Conservation (phyloP, 805 yeast species). For the Cyberlindnera amylophila region DNA sequence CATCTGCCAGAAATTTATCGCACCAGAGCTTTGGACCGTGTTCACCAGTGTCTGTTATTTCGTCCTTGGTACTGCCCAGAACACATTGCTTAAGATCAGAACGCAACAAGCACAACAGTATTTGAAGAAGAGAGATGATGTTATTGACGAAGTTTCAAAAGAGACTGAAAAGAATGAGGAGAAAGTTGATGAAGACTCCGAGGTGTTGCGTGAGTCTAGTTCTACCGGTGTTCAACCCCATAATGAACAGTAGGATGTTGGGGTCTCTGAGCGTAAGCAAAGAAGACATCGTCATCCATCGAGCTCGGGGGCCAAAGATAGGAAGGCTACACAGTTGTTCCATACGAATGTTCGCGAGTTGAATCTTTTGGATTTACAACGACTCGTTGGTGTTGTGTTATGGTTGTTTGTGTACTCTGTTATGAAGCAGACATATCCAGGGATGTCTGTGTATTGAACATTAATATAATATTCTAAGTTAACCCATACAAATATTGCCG, state of each 20-base stretch:
- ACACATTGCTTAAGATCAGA: conserved; percentile 46
- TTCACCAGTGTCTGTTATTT: conserved; percentile 58
- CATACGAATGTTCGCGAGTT: neutral
- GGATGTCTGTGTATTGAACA: neutral
- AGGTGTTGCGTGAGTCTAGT: conserved; percentile 10
- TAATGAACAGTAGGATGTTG: neutral
- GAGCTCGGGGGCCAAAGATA: conserved; percentile 1
- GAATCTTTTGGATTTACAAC: conserved; percentile 5
- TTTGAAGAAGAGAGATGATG: conserved; percentile 20
- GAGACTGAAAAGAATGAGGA: conserved; percentile 10
- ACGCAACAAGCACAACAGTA: conserved; percentile 23
- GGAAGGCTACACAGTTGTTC: neutral
- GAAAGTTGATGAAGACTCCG: conserved; percentile 12
- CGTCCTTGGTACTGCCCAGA: conserved; percentile 58
- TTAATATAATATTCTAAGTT: neutral
- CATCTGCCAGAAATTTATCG: conserved; percentile 53
- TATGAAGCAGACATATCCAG: neutral
- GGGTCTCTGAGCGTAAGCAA: neutral
- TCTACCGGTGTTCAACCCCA: neutral
- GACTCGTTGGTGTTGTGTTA: conserved; percentile 8
- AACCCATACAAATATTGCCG: neutral
- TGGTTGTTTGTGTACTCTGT: conserved; percentile 9
- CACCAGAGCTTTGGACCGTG: conserved; percentile 61
- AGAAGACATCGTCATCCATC: neutral
- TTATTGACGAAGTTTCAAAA: conserved; percentile 18